phyloP scores from a whole-genome alignment of 2,329 filamentous ascomycete genomes.

The Endocalyx cinctus region DNA sequence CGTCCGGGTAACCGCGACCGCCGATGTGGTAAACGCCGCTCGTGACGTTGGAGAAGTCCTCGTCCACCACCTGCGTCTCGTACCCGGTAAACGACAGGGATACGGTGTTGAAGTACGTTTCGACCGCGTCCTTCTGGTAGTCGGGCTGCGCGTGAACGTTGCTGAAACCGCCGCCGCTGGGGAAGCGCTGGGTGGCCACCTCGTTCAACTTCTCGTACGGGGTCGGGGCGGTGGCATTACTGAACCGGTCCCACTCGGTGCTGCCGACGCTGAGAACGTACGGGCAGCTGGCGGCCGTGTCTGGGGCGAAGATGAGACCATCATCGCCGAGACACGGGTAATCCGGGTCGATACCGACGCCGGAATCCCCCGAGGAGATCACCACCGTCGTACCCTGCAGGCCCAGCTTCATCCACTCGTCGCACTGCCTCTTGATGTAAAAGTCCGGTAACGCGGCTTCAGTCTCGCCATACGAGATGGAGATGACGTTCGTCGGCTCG shows the following conservation, averaged over 20 bases:
- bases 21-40: conserved; percentile 27
- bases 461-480: conserved; percentile 13
- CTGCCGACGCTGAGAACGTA: conserved; percentile 43
- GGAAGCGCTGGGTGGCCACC: conserved; percentile 20
- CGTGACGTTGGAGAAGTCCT: conserved; percentile 33
- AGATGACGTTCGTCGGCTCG: conserved; percentile 16
- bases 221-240: conserved; percentile 8
- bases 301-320: conserved; percentile 22
- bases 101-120: conserved; percentile 31
- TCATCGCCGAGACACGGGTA: conserved; percentile 42
- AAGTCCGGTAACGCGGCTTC: conserved; percentile 11
- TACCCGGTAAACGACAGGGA: conserved; percentile 18
- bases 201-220: conserved; percentile 17
- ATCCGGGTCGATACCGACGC: conserved; percentile 17
- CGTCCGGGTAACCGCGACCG: conserved; percentile 34
- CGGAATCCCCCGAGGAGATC: conserved; percentile 14
- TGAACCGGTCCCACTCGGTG: conserved; percentile 16
- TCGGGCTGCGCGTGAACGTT: conserved; percentile 36
- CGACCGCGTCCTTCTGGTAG: conserved; percentile 35
- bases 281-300: conserved; percentile 43
- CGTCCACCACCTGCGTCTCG: conserved; percentile 14
- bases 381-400: conserved; percentile 15
- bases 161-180: conserved; percentile 37
- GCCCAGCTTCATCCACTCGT: conserved; percentile 15
- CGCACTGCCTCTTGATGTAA: conserved; percentile 16